Conservation (phyloP, 176 grass and related monocot species). For the bread wheat (Triticum aestivum) region DNA sequence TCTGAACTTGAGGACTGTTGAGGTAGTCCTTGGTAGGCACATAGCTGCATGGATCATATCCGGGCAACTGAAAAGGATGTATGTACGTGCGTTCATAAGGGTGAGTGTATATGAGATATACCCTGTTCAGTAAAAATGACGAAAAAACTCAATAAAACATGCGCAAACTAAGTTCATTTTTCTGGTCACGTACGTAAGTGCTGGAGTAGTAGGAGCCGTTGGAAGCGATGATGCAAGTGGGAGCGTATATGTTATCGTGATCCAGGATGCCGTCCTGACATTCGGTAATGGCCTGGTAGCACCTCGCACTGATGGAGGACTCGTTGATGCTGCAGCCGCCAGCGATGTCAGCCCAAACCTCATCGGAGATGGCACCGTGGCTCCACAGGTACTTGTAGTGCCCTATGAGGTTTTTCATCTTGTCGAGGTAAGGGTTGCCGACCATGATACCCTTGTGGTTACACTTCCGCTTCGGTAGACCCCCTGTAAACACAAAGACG, state of each 20-base stretch:
- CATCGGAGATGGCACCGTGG: not conserved
- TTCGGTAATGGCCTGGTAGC: not conserved
- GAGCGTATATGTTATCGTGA: not conserved
- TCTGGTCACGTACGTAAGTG: not conserved
- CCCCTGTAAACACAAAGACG: no score
- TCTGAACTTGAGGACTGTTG: not conserved
- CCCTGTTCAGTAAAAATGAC: no score
- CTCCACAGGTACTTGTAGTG: not conserved
- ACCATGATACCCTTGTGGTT: not conserved
- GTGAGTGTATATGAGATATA: no score
- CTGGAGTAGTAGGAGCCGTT: not conserved
- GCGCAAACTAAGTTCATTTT: no score
- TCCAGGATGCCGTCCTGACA: no score
- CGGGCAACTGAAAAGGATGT: not conserved
- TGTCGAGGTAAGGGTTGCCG: not conserved
- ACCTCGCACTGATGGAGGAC: not conserved
- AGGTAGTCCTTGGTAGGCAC: not conserved
- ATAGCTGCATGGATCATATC: not conserved
- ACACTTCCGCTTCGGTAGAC: no score
- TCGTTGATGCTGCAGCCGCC: not conserved
- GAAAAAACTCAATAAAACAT: no score
- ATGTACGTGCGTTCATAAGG: no score
- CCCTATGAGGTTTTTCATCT: not conserved
- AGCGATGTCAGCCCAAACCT: not conserved
- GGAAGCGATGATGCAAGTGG: not conserved